phyloP scores from a whole-genome alignment of 1,284 basidiomycete genomes.

The Apiotrichum sp. region DNA sequence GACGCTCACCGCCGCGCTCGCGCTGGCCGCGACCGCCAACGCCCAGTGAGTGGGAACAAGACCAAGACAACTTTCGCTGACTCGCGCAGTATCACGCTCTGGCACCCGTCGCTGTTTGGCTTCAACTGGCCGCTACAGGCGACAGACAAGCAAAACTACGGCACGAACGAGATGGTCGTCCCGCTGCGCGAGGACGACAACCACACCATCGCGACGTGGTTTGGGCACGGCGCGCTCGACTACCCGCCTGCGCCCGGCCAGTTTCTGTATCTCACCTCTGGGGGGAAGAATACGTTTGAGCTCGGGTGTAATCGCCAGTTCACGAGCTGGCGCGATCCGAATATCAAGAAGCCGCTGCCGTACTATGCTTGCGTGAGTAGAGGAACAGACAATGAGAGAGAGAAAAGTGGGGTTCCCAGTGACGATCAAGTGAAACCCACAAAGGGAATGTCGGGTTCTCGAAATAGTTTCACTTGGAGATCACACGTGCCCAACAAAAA shows the following conservation, averaged over 20 bases:
- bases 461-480: not conserved
- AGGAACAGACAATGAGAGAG: too few species aligned
- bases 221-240: slow-evolving; percentile 51
- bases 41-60: too few species aligned
- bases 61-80: too few species aligned
- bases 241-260: slow-evolving; percentile 2
- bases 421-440: too few species aligned
- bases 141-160: not conserved
- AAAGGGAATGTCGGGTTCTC: too few species aligned
- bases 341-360: not conserved
- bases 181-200: not conserved
- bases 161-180: not conserved
- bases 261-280: slow-evolving; percentile 7
- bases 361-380: slow-evolving; percentile 4
- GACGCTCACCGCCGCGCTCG: not conserved
- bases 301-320: slow-evolving; percentile 6
- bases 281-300: slow-evolving; percentile 5
- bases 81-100: not conserved
- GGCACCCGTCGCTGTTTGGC: not conserved
- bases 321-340: slow-evolving; percentile 11
- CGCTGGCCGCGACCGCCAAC: not conserved
- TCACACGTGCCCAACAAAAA: not conserved
- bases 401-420: not conserved
- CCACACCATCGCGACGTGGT: slow-evolving; percentile 50
- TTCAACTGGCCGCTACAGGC: slow-evolving; percentile 2